Evolutionary conservation across 495 filamentous ascomycete species (phyloP).

Genomic region (Neurospora sp.): DNA sequence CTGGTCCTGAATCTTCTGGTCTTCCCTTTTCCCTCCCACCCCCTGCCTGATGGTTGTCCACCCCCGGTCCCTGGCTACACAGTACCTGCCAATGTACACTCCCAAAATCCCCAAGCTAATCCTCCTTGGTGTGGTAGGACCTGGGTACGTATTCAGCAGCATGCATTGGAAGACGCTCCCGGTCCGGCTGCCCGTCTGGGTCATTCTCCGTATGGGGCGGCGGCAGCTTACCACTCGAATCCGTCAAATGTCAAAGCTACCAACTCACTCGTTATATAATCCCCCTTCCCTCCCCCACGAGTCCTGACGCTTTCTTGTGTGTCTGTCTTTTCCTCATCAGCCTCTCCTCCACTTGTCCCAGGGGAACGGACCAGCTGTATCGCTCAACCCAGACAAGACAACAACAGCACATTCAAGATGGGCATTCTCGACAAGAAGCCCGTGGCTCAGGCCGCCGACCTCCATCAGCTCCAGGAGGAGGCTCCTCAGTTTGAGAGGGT

Average conservation of each 20-base stretch:
- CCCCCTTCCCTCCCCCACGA: conserved; percentile 3
- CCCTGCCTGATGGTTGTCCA: background rate
- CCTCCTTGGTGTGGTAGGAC: background rate
- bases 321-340: conserved; percentile 10
- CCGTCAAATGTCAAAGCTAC: background rate
- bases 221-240: background rate
- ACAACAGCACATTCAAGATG: conserved; percentile 13
- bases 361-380: conserved; percentile 13
- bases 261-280: conserved; percentile 11
- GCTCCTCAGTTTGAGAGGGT: conserved; percentile 50
- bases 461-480: conserved; percentile 35
- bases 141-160: background rate
- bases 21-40: background rate
- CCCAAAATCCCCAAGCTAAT: background rate
- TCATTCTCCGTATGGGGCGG: background rate
- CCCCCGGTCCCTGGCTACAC: conserved; percentile 3
- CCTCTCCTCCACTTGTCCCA: conserved; percentile 8
- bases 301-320: conserved; percentile 2
- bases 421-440: conserved; percentile 28
- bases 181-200: conserved; percentile 20
- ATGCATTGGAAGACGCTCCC: conserved; percentile 8
- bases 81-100: conserved; percentile 6
- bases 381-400: conserved; percentile 5
- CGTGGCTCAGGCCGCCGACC: conserved; percentile 15
- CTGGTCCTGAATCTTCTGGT: background rate